These are phyloP conservation scores for Serendipita sp. DNA, from an alignment of 768 basidiomycete species.

Conservation along the genomic window DNA sequence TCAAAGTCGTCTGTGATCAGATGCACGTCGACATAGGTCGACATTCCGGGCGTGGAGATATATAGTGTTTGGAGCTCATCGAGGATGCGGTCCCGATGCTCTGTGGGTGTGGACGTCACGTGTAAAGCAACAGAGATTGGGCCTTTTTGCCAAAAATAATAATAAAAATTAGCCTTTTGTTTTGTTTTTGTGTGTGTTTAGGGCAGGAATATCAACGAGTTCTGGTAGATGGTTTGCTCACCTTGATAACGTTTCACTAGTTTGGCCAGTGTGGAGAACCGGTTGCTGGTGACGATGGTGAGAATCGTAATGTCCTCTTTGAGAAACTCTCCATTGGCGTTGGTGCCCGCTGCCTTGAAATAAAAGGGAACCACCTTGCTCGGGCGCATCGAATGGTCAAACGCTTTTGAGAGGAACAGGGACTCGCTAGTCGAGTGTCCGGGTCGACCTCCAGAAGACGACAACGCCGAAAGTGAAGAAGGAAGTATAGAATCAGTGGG, in stretches of 20 bases:
- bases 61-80: slow-evolving; percentile 52
- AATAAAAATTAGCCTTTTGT: background rate
- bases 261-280: slow-evolving; percentile 54
- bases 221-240: slow-evolving; percentile 22
- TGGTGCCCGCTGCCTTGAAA: slow-evolving; percentile 42
- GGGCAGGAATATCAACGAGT: too few species aligned
- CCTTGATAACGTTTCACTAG: slow-evolving; percentile 70
- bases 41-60: slow-evolving; percentile 47
- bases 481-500: background rate
- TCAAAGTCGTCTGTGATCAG: slow-evolving; percentile 66
- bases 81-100: slow-evolving; percentile 28
- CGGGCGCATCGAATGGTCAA: slow-evolving; percentile 35
- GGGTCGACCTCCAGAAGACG: background rate
- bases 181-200: too few species aligned
- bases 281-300: slow-evolving; percentile 66
- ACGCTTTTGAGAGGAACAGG: background rate
- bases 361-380: slow-evolving; percentile 69
- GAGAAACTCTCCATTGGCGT: slow-evolving; percentile 23
- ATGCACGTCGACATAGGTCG: slow-evolving; percentile 65
- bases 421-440: background rate
- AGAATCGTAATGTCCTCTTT: slow-evolving; percentile 67
- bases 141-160: slow-evolving; percentile 33
- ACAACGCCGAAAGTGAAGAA: background rate
- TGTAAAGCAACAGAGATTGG: slow-evolving; percentile 78
- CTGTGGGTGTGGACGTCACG: slow-evolving; percentile 33